Evolutionary conservation across 2,329 filamentous ascomycete species (phyloP), one percentile per base, ranked within the genome.

Genomic region (Neospermospora avenae): DNA sequence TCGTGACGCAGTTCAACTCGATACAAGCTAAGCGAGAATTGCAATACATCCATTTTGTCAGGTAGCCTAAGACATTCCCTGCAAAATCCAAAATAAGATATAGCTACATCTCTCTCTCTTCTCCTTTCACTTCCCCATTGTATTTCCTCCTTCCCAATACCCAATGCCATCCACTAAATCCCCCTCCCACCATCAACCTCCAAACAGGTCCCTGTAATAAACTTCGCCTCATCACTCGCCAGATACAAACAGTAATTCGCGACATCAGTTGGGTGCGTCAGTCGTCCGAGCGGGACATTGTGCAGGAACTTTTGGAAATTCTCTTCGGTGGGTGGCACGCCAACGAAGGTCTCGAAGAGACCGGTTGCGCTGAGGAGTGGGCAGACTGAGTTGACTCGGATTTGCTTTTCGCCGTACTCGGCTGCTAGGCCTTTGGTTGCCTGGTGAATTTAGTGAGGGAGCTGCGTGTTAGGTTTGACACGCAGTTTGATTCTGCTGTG

Each of bases 151-250:
- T n/a, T n/a, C n/a, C n/a, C n/a, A n/a, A n/a, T n/a, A n/a, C n/a
- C n/a, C n/a, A n/a, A n/a, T n/a, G n/a, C n/a, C n/a, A n/a, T n/a
- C n/a, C n/a, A 6, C 65, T 41, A 72, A 61, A 72, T 72, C 1
- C 69, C 76, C 18, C 75, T 77, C 28, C 81, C 81, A 42, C 83
- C 83, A 74, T 86, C 83, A 45, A 88, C 82, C 56, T 89, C 83
- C 63, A 91, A 76, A 63, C 88, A 87, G n/a, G 86, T 80, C 0
- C 88, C 89, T 0, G 87, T 90, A 63, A 92, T 83, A 67, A 91
- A 91, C 3, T 77, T 80, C 0, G 85, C 86, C 69, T 91, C 89
- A 28, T 90, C 85, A 61, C 86, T 89, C 1, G 86, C 86, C 48
- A 92, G 72, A 70, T 87, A 92, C 18, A 86, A 79, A 63, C 84